phyloP scores from a whole-genome alignment of 495 filamentous ascomycete species.

The Parachaetomium inaequale region DNA sequence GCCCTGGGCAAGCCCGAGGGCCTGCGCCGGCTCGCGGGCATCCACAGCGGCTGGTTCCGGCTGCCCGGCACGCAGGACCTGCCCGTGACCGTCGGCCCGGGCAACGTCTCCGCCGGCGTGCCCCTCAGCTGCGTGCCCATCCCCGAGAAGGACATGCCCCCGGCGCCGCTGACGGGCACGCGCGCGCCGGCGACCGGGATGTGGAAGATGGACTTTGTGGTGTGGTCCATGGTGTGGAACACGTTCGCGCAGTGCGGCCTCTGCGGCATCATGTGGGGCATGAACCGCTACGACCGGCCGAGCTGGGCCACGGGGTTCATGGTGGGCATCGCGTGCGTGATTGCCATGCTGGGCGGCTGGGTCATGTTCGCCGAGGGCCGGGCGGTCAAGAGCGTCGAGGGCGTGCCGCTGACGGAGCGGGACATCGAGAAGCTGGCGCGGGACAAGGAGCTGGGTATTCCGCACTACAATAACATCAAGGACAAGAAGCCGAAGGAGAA shows the following conservation, averaged over 20 bases:
- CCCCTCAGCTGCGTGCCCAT: slow-evolving; percentile 48
- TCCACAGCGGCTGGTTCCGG: slow-evolving; percentile 69
- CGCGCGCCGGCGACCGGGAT: slow-evolving; percentile 60
- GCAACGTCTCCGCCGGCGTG: slow-evolving; percentile 37
- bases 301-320: slow-evolving; percentile 72
- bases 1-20: slow-evolving; percentile 49
- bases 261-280: slow-evolving; percentile 75
- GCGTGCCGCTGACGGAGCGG: slow-evolving; percentile 48
- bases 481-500: slow-evolving; percentile 48
- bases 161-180: slow-evolving; percentile 58
- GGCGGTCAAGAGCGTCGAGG: slow-evolving; percentile 63
- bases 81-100: slow-evolving; percentile 41
- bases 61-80: slow-evolving; percentile 54
- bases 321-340: slow-evolving; percentile 64
- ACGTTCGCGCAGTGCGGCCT: slow-evolving; percentile 70
- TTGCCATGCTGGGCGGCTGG: slow-evolving; percentile 64
- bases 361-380: slow-evolving; percentile 65
- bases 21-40: slow-evolving; percentile 58
- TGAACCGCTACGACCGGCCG: slow-evolving; percentile 66
- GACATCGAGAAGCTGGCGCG: slow-evolving; percentile 44
- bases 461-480: slow-evolving; percentile 53
- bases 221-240: slow-evolving; percentile 71
- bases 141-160: slow-evolving; percentile 52
- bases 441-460: slow-evolving; percentile 49
- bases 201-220: slow-evolving; percentile 79